Evolutionary conservation across 306 rosid genomes (phyloP).

Genomic region (peach (Prunus persica)): Prunus_persica_NCBIv2 NC_034011.1:27105501-27106000

Average conservation of each 20-base stretch:
- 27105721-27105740: slow-evolving; percentile 39
- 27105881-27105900: slow-evolving; percentile 31
- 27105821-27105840: slow-evolving; percentile 33
- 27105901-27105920: slow-evolving; percentile 30
- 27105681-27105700: slow-evolving; percentile 44
- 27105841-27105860: slow-evolving; percentile 38
- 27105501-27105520: not conserved
- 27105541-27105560: not conserved
- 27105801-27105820: slow-evolving; percentile 35
- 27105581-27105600: slow-evolving; percentile 22
- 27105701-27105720: slow-evolving; percentile 42
- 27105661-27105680: slow-evolving; percentile 43
- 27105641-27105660: slow-evolving; percentile 32
- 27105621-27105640: slow-evolving; percentile 59
- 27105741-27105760: slow-evolving; percentile 35
- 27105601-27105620: slow-evolving; percentile 86
- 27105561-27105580: slow-evolving; percentile 11
- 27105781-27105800: slow-evolving; percentile 26
- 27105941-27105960: slow-evolving; percentile 83
- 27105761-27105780: slow-evolving; percentile 24
- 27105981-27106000: slow-evolving; percentile 93
- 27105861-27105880: slow-evolving; percentile 28
- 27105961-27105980: slow-evolving; percentile 92
- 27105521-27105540: not conserved
- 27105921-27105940: slow-evolving; percentile 82